A percentile compares a stretch with the other conserved stretches of the same genome.
Evolutionary conservation across 139 green algal species (phyloP).

Genomic region (Chlamydomonas asymmetrica): DNA sequence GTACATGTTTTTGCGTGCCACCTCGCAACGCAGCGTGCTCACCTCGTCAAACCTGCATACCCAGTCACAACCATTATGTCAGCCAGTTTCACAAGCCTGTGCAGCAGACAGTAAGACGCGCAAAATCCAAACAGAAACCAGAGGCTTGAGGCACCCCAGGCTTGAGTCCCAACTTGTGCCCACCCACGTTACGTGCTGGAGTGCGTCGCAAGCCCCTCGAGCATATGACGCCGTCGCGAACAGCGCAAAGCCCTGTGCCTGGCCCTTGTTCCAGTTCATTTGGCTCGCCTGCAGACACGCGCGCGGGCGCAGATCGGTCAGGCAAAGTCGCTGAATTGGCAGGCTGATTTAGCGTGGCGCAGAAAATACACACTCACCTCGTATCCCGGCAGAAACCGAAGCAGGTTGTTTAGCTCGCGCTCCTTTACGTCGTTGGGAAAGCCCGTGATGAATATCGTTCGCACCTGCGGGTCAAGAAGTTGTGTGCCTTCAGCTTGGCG

Average conservation of each 20-base stretch:
- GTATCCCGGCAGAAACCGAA: conserved; percentile 90
- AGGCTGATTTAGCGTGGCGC: not conserved
- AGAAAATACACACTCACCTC: conserved; percentile 54
- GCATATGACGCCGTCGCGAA: conserved; percentile 60
- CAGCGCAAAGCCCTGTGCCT: conserved; percentile 85
- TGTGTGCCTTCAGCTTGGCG: too few relatives aligned
- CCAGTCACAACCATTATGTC: too few relatives aligned
- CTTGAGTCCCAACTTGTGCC: too few relatives aligned
- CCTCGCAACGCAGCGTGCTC: conserved; percentile 74
- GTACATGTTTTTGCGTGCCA: conserved; percentile 91
- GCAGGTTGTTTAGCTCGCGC: conserved; percentile 93
- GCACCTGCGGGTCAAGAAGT: too few relatives aligned
- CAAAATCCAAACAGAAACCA: too few relatives aligned
- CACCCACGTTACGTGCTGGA: conserved; percentile 62
- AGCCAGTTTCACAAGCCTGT: too few relatives aligned
- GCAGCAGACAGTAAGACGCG: too few relatives aligned
- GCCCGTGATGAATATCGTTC: conserved; percentile 88
- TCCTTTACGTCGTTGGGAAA: conserved; percentile 91
- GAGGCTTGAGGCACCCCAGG: too few relatives aligned
- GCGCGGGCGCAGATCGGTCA: not conserved
- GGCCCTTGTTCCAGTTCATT: conserved; percentile 76
- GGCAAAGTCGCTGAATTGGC: too few relatives aligned
- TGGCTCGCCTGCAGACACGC: conserved; percentile 60
- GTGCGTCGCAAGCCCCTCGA: conserved; percentile 53
- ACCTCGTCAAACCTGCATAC: conserved; percentile 77